Percentiles rank a stretch among this genome's conserved stretches.
These are phyloP conservation scores for Fraxinus paxiana DNA, from an alignment of 305 asterid species.

Conservation along the genomic window DNA sequence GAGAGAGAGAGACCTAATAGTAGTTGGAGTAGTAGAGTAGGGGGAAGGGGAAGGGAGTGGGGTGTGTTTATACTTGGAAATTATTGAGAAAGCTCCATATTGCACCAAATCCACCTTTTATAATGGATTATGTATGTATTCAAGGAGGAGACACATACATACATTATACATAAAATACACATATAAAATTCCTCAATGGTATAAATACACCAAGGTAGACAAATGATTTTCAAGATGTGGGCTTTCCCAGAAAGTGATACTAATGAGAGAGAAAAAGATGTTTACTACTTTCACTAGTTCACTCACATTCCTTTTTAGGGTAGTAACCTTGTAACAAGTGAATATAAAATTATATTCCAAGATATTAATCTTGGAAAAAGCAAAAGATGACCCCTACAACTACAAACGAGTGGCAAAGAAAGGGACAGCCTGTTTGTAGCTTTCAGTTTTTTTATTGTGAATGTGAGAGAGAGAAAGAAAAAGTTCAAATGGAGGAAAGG, in stretches of 20 bases:
- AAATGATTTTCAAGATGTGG: constrained; percentile 9
- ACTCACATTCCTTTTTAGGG: constrained; percentile 35
- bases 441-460: constrained; percentile 28
- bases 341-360: constrained; percentile 20
- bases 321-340: constrained; percentile 38
- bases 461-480: background rate
- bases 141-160: background rate
- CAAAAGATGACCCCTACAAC: constrained; percentile 18
- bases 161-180: background rate
- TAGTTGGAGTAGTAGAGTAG: constrained; percentile 22
- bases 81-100: background rate
- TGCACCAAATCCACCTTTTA: background rate
- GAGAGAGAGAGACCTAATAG: constrained; percentile 16
- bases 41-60: background rate
- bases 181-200: background rate
- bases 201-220: background rate
- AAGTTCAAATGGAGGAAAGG: constrained; percentile 14
- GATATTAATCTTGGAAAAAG: constrained; percentile 18
- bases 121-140: constrained; percentile 1
- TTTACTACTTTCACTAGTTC: constrained; percentile 23
- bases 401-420: constrained; percentile 50
- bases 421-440: constrained; percentile 47
- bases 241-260: constrained; percentile 12
- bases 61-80: background rate
- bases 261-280: background rate